Base-by-base conservation (phyloP, 176 grass and related monocot genomes). In the Cocos nucifera region DNA sequence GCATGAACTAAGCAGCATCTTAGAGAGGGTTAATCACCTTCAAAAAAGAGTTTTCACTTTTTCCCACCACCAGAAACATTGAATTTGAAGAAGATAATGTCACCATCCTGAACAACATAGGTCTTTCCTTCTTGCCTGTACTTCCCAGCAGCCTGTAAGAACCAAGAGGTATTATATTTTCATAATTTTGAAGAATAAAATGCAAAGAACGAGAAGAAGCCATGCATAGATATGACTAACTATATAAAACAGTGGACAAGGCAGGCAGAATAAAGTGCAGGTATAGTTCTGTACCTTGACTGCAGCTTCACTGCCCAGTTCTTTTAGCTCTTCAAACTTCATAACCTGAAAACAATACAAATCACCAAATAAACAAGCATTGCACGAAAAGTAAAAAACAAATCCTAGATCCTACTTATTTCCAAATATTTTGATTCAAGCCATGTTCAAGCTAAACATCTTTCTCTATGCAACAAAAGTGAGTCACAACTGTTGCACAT, bases 241-340 rank as follows among this genome's bases (percentile, higher is more conserved):
- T 14, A 44, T 12, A 44, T 44, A 65, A 66, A 79, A 57, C 2
- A 48, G 19, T 12, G 22, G 22, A 30, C 39, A 70, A 69, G 53
- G 51, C 22, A 56, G 50, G 56, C 59, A 19, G 44, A 20, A 49
- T 6, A 32, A 6, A 53, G 32, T 56, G 4, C 9, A 14, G 22
- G 50, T 61, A 44, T 14, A 14, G 35, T 44, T 44, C 8, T 44
- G 23, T 83, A 91, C 93, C 87, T 97, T 97, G 4, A 98, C 87
- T 67, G 87, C 93, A 65, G 87, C 22, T 91, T 98, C 93, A 66
- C 54, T 80, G 57, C 61, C 79, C 57, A 98, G 67, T 56, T 98
- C 93, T 75, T 97, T 97, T 48, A 97, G 75, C 76, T 97, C 93
- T 7, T 97, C 87, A 71, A 91, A 97, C 66, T 97, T 97, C 93